Evolutionary conservation across 75 land plant genomes (phyloP).

Genomic region (Picea glauca): DNA sequence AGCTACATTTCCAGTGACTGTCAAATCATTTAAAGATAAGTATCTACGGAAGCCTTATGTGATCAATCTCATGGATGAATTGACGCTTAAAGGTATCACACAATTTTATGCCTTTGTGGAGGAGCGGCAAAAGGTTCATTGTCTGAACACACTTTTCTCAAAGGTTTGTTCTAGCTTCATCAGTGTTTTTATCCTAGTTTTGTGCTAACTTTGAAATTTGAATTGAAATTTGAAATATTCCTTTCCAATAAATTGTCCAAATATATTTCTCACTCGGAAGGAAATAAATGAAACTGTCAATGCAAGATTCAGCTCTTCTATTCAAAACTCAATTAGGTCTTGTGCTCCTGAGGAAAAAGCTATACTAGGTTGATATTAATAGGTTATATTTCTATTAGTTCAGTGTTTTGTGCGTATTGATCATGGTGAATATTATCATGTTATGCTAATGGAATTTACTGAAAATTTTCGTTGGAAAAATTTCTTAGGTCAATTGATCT

Average conservation of each 20-base stretch:
- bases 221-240: not conserved
- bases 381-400: not conserved
- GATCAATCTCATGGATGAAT: constrained; percentile 38
- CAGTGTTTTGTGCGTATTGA: not conserved
- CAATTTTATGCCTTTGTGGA: constrained; percentile 41
- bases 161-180: constrained; percentile 18
- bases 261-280: not conserved
- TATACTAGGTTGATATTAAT: not conserved
- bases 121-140: constrained; percentile 40
- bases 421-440: not conserved
- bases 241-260: not conserved
- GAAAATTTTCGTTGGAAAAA: too few relatives aligned
- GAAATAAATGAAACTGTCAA: not conserved
- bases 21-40: constrained; percentile 33
- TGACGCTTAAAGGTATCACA: constrained; percentile 38
- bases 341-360: not conserved
- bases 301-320: not conserved
- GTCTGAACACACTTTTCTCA: constrained; percentile 32
- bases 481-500: not conserved
- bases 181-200: not conserved
- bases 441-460: not conserved
- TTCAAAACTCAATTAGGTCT: not conserved
- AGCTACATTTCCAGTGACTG: constrained; percentile 43
- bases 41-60: constrained; percentile 37
- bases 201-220: not conserved